These are phyloP conservation scores for Spatholobus suberectus DNA, from an alignment of 306 rosid genomes.

Conservation along the genomic window DNA sequence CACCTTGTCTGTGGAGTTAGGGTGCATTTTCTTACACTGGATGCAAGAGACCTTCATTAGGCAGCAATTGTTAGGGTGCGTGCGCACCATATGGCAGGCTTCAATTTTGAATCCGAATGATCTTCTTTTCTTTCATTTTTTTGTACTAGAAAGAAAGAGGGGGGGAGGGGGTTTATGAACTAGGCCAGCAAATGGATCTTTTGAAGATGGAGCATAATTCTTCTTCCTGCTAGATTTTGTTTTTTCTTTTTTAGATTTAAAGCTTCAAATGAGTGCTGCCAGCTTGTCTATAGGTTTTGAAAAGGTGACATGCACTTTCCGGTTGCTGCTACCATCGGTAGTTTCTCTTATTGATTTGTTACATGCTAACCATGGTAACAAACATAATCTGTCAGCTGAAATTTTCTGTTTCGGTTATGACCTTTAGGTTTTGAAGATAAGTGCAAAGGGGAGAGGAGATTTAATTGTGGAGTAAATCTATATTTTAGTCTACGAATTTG, in stretches of 20 bases:
- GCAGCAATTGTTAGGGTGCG: neutral
- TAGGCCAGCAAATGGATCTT: neutral
- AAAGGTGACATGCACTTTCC: neutral
- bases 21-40: conserved; percentile 4
- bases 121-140: neutral
- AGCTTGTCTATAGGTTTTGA: neutral
- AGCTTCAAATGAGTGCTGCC: neutral
- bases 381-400: neutral
- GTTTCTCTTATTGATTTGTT: conserved; percentile 9
- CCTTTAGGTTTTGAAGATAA: neutral
- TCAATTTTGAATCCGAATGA: conserved; percentile 1
- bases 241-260: neutral
- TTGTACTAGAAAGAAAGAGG: neutral
- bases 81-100: neutral
- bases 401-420: neutral
- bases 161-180: neutral
- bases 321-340: conserved; percentile 10
- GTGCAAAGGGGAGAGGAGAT: neutral
- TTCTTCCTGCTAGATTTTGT: neutral
- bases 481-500: too few relatives aligned
- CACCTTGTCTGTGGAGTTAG: conserved; percentile 4
- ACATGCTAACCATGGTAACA: neutral
- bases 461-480: too few relatives aligned
- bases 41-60: neutral
- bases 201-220: neutral